Conservation (phyloP, 805 yeast genomes). For the Komagataella kurtzmanii region DNA sequence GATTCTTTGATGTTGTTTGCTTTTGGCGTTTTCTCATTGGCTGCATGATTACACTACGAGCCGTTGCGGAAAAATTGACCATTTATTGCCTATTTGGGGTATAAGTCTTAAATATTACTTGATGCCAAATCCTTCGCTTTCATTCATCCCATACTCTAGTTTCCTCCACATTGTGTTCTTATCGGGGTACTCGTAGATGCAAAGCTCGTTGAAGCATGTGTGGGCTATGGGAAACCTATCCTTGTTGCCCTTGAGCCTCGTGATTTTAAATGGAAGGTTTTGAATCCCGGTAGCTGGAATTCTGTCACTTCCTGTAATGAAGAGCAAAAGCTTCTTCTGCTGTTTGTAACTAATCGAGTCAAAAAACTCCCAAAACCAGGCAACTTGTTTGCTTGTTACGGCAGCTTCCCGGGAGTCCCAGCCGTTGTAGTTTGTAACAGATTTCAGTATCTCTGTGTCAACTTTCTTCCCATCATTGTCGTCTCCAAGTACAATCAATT, state of each 20-base stretch:
- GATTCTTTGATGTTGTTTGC: not conserved
- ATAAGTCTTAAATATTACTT: not conserved
- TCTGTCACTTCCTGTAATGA: conserved; percentile 85
- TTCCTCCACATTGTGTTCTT: conserved; percentile 43
- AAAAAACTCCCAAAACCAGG: conserved; percentile 86
- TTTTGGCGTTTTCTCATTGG: not conserved
- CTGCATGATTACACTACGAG: not conserved
- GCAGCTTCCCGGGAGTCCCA: conserved; percentile 33
- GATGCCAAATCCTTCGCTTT: conserved; percentile 75
- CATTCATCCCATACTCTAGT: conserved; percentile 55
- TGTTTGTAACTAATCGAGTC: conserved; percentile 24
- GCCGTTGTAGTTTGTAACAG: conserved; percentile 64
- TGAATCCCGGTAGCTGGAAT: conserved; percentile 89
- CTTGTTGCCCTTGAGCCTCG: conserved; percentile 26
- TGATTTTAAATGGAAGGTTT: conserved; percentile 60
- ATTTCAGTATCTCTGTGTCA: conserved; percentile 52
- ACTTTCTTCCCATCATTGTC: conserved; percentile 33
- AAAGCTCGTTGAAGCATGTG: conserved; percentile 88
- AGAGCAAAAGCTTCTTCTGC: conserved; percentile 54
- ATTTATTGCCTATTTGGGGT: not conserved
- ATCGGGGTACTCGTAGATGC: conserved; percentile 52
- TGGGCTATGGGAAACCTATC: conserved; percentile 73
- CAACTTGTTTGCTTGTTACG: conserved; percentile 25
- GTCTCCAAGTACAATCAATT: conserved; percentile 65
- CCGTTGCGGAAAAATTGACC: not conserved